phyloP scores from a whole-genome alignment of 169 alveolate species.

The Eimeria mitis region DNA sequence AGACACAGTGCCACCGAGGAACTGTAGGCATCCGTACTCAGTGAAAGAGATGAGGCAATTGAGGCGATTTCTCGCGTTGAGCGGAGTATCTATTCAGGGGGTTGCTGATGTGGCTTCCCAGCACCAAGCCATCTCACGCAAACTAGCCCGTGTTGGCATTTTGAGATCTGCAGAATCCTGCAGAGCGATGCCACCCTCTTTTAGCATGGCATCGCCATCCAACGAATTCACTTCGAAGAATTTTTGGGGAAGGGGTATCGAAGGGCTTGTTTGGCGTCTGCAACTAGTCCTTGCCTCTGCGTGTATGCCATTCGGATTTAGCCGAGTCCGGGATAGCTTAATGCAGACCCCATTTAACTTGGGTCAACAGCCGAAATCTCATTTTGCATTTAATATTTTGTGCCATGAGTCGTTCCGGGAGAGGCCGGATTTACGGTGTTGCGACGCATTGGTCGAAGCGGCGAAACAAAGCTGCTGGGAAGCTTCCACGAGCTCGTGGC shows the following conservation, averaged over 20 bases:
- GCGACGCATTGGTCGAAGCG: not conserved
- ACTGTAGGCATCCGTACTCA: not conserved
- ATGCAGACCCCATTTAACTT: conserved; percentile 12
- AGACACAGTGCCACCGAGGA: not conserved
- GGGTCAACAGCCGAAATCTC: conserved; percentile 38
- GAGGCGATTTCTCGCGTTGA: not conserved
- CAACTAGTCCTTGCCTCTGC: conserved; percentile 55
- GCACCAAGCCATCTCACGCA: not conserved
- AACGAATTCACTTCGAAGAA: not conserved
- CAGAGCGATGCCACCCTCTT: conserved; percentile 48
- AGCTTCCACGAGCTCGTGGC: not conserved
- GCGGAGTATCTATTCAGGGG: conserved; percentile 56
- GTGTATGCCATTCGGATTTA: conserved; percentile 59
- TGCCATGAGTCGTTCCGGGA: conserved; percentile 63
- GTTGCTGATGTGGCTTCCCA: conserved; percentile 64
- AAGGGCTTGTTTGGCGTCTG: conserved; percentile 72
- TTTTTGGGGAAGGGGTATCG: conserved; percentile 7
- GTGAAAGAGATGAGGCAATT: not conserved
- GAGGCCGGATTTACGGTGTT: conserved; percentile 39
- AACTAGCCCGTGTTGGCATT: conserved; percentile 1
- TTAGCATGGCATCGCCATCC: not conserved
- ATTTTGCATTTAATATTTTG: conserved; percentile 37
- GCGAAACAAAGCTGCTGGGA: not conserved
- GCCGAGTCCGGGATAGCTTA: conserved; percentile 3
- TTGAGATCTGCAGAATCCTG: conserved; percentile 3